Base-by-base conservation (phyloP, 1,139 yeast species). In the Taiozyma sp. region DNA sequence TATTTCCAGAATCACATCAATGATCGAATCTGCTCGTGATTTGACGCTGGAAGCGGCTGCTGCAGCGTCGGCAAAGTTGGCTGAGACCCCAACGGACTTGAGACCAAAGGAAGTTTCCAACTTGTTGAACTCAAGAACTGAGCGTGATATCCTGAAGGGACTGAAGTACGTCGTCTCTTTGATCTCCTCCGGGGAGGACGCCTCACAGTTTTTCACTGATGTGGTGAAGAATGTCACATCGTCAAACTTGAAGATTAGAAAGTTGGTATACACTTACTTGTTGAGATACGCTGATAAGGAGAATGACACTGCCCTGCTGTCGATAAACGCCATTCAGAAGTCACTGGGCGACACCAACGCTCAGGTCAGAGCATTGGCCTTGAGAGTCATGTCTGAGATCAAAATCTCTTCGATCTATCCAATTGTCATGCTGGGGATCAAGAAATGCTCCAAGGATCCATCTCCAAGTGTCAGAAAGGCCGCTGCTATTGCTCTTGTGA, bases 291-390 rank as follows among this genome's bases (percentile, higher is more conserved):
- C 97, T 14, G 96, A 89, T 57, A 72, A 77, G 47, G 93, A 90
- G 60, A 97, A 96, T 6, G 96, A 92, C 66, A 77, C 90, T 19
- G 96, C 98, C 1, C 75, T 95, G 34, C 73, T 95, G 48, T 84
- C 97, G 0, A 87, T 95, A 60, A 95, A 95, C 68, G 88, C 97
- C 0, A 87, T 95, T 46, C 99, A 95, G 66, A 90, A 88, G 66
- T 77, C 89, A 1, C 71, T 93, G 43, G 75, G 78, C 27, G 96
- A 91, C 62, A 80, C 83, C 56, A 79, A 78, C 53, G 86, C 96
- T 0, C 76, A 79, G 14, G 73, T 78, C 22, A 74, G 98, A 57
- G 81, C 95, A 3, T 72, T 87, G 52, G 87, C 96, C 0, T 78
- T 95, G 47, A 77, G 93, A 50, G 84, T 92, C 9, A 76, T 95